Conservation (phyloP, 257 asterid species). For the Solanum sitiens region DNA sequence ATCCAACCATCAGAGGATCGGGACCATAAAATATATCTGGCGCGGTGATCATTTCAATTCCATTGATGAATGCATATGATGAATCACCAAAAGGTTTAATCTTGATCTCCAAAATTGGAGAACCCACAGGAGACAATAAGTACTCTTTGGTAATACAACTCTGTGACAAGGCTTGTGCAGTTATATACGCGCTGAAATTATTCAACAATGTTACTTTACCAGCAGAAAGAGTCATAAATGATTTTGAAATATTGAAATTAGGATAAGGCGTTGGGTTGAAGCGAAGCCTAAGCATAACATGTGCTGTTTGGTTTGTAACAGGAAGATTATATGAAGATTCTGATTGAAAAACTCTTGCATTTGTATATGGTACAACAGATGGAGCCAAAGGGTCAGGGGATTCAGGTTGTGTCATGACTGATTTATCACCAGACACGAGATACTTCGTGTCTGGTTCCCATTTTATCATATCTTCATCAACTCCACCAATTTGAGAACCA, state of each 20-base stretch:
- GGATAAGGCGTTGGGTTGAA: conserved; percentile 80
- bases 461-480: conserved; percentile 44
- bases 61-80: conserved; percentile 64
- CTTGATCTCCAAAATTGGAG: conserved; percentile 31
- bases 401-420: conserved; percentile 29
- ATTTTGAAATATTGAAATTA: conserved; percentile 37
- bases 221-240: conserved; percentile 46
- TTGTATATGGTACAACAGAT: conserved; percentile 60
- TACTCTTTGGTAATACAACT: conserved; percentile 75
- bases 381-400: conserved; percentile 60
- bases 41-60: conserved; percentile 51
- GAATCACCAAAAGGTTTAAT: conserved; percentile 48
- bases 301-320: conserved; percentile 22
- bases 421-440: conserved; percentile 21
- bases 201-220: conserved; percentile 45
- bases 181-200: conserved; percentile 62
- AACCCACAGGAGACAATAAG: conserved; percentile 25
- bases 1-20: conserved; percentile 29
- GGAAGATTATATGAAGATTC: conserved; percentile 52
- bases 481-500: conserved; percentile 36
- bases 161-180: conserved; percentile 78
- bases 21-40: conserved; percentile 43
- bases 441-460: conserved; percentile 64
- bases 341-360: conserved; percentile 58
- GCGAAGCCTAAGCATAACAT: conserved; percentile 59